Evolutionary conservation across 2,329 filamentous ascomycete genomes (phyloP).

Genomic region (Diplodia scrobiculata): DNA sequence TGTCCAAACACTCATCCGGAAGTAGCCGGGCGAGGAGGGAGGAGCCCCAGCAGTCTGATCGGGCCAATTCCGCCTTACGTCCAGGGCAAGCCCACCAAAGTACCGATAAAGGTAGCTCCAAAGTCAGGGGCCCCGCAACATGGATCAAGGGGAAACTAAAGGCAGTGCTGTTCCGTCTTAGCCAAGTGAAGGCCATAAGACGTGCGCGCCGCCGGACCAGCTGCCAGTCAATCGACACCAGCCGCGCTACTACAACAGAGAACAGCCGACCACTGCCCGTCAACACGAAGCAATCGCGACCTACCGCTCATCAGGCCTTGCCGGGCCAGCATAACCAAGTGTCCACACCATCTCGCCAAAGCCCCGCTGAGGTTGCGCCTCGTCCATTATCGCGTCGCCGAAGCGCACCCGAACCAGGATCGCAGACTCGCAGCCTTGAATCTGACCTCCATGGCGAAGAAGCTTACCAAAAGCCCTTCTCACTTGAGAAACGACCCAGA

Average conservation of each 20-base stretch:
- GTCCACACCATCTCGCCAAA: not conserved
- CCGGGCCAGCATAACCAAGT: not conserved
- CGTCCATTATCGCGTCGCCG: not conserved
- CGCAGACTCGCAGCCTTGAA: not conserved
- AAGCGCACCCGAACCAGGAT: slow-evolving; percentile 15
- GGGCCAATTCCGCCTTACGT: not conserved
- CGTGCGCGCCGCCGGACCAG: slow-evolving; percentile 4
- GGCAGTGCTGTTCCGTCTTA: slow-evolving; percentile 1
- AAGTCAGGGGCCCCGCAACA: not conserved
- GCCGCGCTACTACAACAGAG: slow-evolving; percentile 8
- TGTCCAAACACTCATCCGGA: slow-evolving; percentile 14
- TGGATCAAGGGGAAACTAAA: slow-evolving; percentile 4
- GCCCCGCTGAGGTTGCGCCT: not conserved
- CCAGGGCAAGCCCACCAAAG: not conserved
- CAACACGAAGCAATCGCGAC: not conserved
- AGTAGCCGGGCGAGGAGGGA: slow-evolving; percentile 6
- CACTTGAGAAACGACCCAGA: not conserved
- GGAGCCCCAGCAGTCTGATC: not conserved
- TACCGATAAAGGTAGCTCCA: not conserved
- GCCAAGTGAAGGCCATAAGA: not conserved
- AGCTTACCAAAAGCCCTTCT: not conserved
- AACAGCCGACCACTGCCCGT: not conserved
- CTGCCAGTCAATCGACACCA: slow-evolving; percentile 8
- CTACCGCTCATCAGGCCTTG: not conserved
- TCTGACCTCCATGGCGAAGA: not conserved